Evolutionary conservation across 2,329 filamentous ascomycete species (phyloP), one percentile per base, ranked within the genome.

Genomic region (Macroventuria anomochaeta): DNA sequence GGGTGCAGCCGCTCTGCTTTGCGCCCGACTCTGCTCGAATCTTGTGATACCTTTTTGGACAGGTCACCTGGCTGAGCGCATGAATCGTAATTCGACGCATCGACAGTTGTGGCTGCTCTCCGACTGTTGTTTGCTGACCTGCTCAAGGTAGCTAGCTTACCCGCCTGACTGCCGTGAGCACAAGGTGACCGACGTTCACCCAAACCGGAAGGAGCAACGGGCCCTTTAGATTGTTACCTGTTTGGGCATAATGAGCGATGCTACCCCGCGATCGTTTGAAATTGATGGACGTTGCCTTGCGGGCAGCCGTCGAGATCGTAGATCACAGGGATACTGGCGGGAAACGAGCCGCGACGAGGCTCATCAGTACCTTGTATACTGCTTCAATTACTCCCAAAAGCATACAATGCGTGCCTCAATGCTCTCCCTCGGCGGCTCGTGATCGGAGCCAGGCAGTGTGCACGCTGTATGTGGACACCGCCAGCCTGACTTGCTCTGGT

Each of bases 381-480:
- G 4, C 15, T 13, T 39, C 5, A 21, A 12, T 26, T 17, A 52
- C 20, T 56, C 36, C 62, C 63, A 64, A 50, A 66, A 63, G 29
- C 57, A 57, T 8, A 66, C 57, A 33, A 63, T 50, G 41, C 62
- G 55, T 18, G 51, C 58, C 47, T 71, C 68, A 44, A 71, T 66
- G 44, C 67, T 69, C 44, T 69, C 61, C 38, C 68, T 66, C 28
- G 57, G 31, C 10, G 47, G 37, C 28, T 63, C 23, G 1, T 54
- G 54, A 7, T 62, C 59, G 18, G 38, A 53, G 8, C 38, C 57
- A n/a, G 46, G 44, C 33, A 65, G 37, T 17, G 36, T 44, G 48
- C 70, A 67, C 25, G 68, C 67, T 8, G 59, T 64, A 48, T 71
- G 68, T 32, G 64, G 64, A 49, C 64, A 64, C 40, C 66, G 55